Percentiles rank a stretch among this genome's conserved stretches.
phyloP scores from a whole-genome alignment of 768 basidiomycete genomes.

The Lactarius sp. region DNA sequence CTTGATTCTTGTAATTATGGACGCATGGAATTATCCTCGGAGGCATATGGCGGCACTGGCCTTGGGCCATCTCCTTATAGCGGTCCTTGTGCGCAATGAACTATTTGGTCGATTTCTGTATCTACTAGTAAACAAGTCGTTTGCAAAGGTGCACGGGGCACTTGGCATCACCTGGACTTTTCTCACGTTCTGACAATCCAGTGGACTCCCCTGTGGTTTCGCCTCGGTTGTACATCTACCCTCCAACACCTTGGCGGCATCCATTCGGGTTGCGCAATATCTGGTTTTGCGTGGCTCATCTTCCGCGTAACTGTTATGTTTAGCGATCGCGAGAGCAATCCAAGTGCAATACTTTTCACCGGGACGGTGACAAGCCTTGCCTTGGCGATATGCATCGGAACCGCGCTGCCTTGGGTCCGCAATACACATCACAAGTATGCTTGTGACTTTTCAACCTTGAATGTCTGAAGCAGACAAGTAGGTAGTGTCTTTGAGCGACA shows the following conservation, averaged over 20 bases:
- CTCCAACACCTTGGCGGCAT: constrained; percentile 68
- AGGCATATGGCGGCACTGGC: constrained; percentile 37
- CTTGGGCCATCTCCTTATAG: constrained; percentile 39
- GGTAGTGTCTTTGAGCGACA: constrained; percentile 71
- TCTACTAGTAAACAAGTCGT: constrained; percentile 34
- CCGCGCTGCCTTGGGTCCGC: constrained; percentile 75
- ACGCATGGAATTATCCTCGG: constrained; percentile 36
- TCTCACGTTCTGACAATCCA: constrained; percentile 19
- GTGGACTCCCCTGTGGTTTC: constrained; percentile 41
- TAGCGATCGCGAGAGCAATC: constrained; percentile 43
- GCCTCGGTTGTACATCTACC: constrained; percentile 36
- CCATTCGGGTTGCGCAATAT: constrained; percentile 69
- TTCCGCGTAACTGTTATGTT: constrained; percentile 57
- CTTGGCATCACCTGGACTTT: background rate
- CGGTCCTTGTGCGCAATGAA: constrained; percentile 42
- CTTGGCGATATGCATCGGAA: constrained; percentile 53
- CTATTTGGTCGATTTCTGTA: constrained; percentile 39
- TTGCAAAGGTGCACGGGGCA: constrained; percentile 35
- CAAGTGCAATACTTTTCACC: constrained; percentile 53
- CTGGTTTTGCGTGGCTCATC: constrained; percentile 66
- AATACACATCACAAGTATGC: constrained; percentile 77
- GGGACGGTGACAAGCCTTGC: constrained; percentile 55
- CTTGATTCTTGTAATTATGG: constrained; percentile 32
- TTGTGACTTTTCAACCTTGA: background rate
- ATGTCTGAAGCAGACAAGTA: constrained; percentile 6